These are phyloP conservation scores for Aschersonia sp. DNA, from an alignment of 2,329 filamentous ascomycete species.

Conservation along the genomic window DNA sequence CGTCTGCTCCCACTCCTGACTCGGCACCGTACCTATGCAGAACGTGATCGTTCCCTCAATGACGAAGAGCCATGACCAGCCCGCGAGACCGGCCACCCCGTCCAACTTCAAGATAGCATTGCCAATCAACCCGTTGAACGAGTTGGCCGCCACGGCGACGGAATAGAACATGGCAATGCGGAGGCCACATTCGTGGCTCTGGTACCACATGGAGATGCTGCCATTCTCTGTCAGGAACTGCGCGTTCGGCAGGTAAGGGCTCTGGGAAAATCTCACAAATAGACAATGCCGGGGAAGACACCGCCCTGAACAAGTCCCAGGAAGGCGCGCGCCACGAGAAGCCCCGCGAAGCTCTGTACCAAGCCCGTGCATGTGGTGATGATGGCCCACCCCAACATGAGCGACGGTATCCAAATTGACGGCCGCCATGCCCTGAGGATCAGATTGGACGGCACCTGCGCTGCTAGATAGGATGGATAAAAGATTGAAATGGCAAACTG, in stretches of 20 bases:
- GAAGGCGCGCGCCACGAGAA: constrained; percentile 31
- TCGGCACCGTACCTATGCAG: constrained; percentile 16
- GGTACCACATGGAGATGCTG: constrained; percentile 43
- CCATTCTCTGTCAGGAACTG: not conserved
- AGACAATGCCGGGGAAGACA: constrained; percentile 47
- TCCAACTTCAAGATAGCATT: constrained; percentile 44
- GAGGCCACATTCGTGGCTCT: constrained; percentile 42
- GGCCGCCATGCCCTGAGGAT: constrained; percentile 39
- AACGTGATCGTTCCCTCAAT: constrained; percentile 42
- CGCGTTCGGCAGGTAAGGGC: not conserved
- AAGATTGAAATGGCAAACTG: constrained; percentile 32
- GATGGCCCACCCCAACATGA: constrained; percentile 38
- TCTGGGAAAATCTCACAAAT: constrained; percentile 21
- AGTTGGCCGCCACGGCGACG: constrained; percentile 42
- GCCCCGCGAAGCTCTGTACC: constrained; percentile 31
- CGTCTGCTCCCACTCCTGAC: too few species aligned
- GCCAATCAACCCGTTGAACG: constrained; percentile 47
- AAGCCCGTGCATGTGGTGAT: constrained; percentile 35
- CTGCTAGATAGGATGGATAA: constrained; percentile 36
- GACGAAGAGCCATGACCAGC: constrained; percentile 75
- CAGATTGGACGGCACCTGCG: constrained; percentile 42
- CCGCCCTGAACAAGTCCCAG: constrained; percentile 39
- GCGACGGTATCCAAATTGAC: constrained; percentile 34
- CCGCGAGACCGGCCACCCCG: constrained; percentile 32
- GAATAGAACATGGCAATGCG: constrained; percentile 47